Evolutionary conservation across 805 yeast species (phyloP), one percentile per base, ranked within the genome.

Genomic region (Nakazawaea molendinolei): DNA sequence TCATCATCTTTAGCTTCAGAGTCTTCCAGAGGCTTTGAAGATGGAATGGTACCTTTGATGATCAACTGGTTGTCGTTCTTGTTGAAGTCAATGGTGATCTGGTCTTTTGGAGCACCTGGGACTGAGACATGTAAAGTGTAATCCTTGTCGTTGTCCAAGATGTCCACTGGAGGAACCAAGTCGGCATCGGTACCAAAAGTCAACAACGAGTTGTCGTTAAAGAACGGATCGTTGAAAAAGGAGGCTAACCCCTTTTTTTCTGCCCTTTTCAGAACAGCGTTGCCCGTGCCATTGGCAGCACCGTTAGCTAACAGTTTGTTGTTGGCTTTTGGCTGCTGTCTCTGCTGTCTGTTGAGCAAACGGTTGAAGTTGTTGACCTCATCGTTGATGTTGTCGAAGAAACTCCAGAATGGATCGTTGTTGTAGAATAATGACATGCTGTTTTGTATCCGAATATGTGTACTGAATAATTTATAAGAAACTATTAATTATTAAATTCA

Each of bases 61-160:
- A 56, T 47, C 36, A 71, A 51, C 42, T 65, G 64, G 36, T 67
- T 65, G 15, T 58, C 53, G 27, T 65, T 65, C 41, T 66, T 58
- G 48, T 70, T 62, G 52, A 62, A 71, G 48, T 71, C 75, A 36
- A 70, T 49, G 10, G 61, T 53, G 45, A 68, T 56, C 29, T 61
- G 52, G 15, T 69, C 69, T 47, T 61, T 64, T 2, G 56, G 42
- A 14, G 70, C 71, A 36, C 76, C 76, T 8, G 76, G 73, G 35
- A 70, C 52, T 1, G 74, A 61, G 4, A 69, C 57, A 24, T 60
- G 61, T 24, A 71, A 47, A 28, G 60, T 63, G 42, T 65, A 69
- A 14, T 53, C 46, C 30, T 59, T 51, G 5, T 65, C 68, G 30
- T 61, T 58, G 21, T 70, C 75, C 41, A 66, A 49, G 25, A 71